Evolutionary conservation across 352 stramenopile species (phyloP).

Genomic region (Phytophthora ohioensis): DNA sequence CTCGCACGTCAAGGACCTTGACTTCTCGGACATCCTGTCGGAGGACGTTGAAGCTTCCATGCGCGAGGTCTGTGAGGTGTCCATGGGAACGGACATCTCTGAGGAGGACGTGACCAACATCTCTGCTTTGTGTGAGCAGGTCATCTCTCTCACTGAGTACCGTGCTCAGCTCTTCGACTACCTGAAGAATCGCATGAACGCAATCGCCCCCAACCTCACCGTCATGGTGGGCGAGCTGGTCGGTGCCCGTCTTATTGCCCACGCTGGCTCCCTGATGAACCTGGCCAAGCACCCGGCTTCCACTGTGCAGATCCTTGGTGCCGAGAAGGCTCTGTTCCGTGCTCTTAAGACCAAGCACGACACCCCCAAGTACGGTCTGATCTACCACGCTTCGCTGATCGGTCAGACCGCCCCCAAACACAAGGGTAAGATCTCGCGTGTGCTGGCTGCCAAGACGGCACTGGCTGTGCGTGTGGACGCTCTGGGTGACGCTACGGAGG

Average conservation of each 20-base stretch:
- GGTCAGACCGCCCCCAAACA: slow-evolving; percentile 99
- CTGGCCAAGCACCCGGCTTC: slow-evolving; percentile 99
- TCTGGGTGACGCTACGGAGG: slow-evolving; percentile 95
- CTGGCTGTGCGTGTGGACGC: slow-evolving; percentile 99
- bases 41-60: slow-evolving; percentile 95
- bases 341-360: slow-evolving; percentile 99
- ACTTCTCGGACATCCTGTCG: slow-evolving; percentile 92
- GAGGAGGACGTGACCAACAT: slow-evolving; percentile 99
- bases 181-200: slow-evolving; percentile 99
- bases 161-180: slow-evolving; percentile 99
- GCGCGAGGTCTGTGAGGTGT: slow-evolving; percentile 98
- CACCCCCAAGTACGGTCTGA: slow-evolving; percentile 99
- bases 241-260: slow-evolving; percentile 98
- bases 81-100: slow-evolving; percentile 99
- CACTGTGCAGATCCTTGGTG: slow-evolving; percentile 99
- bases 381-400: slow-evolving; percentile 99
- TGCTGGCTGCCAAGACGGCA: slow-evolving; percentile 98
- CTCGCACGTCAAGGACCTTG: slow-evolving; percentile 93
- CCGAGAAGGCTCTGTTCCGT: slow-evolving; percentile 99
- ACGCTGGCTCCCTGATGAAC: slow-evolving; percentile 99
- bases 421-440: slow-evolving; percentile 99
- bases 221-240: slow-evolving; percentile 99
- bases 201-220: slow-evolving; percentile 99
- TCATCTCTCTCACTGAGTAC: slow-evolving; percentile 91
- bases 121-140: slow-evolving; percentile 92